A percentile compares a stretch with the other conserved stretches of the same genome.
Conservation (phyloP, 2,329 filamentous ascomycete species). For the Chrysosporium queenslandicum region DNA sequence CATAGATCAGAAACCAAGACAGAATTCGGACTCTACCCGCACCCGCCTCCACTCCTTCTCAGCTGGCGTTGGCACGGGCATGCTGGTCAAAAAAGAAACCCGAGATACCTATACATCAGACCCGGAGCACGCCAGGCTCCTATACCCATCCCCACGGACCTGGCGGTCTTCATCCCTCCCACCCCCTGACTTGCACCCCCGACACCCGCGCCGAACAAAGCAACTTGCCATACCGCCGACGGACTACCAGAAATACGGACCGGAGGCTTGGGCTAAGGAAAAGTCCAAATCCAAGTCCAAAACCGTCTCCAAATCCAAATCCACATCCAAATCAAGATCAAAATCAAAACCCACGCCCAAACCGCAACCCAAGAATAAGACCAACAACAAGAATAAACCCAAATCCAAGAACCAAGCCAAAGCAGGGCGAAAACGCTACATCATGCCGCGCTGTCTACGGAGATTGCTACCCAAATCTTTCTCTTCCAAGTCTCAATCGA, state of each 20-base stretch:
- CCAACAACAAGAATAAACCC: not conserved
- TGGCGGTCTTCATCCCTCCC: constrained; percentile 10
- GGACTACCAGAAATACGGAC: constrained; percentile 24
- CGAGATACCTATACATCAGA: not conserved
- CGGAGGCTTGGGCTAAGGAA: constrained; percentile 17
- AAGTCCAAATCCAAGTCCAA: constrained; percentile 3
- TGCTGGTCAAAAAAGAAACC: not conserved
- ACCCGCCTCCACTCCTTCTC: constrained; percentile 14
- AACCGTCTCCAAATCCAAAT: too few species aligned
- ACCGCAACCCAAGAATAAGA: not conserved
- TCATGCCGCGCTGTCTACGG: not conserved
- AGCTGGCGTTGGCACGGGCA: not conserved
- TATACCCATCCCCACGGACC: not conserved
- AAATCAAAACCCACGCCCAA: not conserved
- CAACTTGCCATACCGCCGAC: constrained; percentile 23
- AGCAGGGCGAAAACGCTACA: not conserved
- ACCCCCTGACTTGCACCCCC: not conserved
- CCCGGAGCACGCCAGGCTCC: not conserved
- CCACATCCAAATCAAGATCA: not conserved
- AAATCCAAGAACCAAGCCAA: not conserved
- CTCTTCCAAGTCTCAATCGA: not conserved
- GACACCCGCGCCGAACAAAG: constrained; percentile 5
- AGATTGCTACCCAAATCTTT: constrained; percentile 7
- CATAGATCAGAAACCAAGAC: not conserved
- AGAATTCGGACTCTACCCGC: not conserved